Evolutionary conservation across 108 stramenopile species (phyloP).

Genomic region (Cyclotella atomus): DNA sequence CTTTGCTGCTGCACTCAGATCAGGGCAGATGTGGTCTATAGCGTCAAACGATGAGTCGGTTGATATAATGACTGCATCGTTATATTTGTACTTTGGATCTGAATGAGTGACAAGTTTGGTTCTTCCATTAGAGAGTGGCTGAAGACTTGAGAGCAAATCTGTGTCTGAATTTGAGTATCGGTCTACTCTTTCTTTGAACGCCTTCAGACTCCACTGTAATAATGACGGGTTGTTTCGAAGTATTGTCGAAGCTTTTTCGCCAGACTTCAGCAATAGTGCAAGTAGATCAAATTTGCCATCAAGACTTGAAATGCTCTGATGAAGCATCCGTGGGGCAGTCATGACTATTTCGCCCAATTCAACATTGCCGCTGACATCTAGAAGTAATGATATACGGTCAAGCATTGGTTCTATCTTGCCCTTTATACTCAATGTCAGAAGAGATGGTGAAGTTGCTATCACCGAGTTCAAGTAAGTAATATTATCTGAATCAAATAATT

Average conservation of each 20-base stretch:
- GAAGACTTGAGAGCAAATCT: constrained; percentile 23
- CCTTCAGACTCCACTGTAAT: constrained; percentile 25
- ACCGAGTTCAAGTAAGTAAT: not conserved
- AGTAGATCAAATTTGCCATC: constrained; percentile 47
- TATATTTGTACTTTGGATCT: not conserved
- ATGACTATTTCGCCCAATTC: constrained; percentile 47
- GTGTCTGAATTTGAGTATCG: not conserved
- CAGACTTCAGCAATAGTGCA: constrained; percentile 6
- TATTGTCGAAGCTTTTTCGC: constrained; percentile 19
- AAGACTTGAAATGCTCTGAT: constrained; percentile 51
- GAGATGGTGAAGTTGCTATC: constrained; percentile 39
- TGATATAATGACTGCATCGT: constrained; percentile 9
- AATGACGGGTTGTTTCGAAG: constrained; percentile 52
- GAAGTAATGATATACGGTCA: constrained; percentile 25
- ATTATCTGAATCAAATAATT: not conserved
- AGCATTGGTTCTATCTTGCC: constrained; percentile 55
- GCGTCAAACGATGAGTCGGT: constrained; percentile 22
- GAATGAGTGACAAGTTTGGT: constrained; percentile 14
- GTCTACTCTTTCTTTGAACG: constrained; percentile 34
- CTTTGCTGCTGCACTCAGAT: constrained; percentile 14
- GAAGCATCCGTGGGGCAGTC: constrained; percentile 49
- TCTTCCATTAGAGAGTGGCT: constrained; percentile 35
- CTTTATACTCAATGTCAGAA: constrained; percentile 45
- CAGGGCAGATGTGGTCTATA: constrained; percentile 20
- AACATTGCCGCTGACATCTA: constrained; percentile 19